phyloP scores from a whole-genome alignment of 108 stramenopile genomes.

The Asterionellopsis glacialis region DNA sequence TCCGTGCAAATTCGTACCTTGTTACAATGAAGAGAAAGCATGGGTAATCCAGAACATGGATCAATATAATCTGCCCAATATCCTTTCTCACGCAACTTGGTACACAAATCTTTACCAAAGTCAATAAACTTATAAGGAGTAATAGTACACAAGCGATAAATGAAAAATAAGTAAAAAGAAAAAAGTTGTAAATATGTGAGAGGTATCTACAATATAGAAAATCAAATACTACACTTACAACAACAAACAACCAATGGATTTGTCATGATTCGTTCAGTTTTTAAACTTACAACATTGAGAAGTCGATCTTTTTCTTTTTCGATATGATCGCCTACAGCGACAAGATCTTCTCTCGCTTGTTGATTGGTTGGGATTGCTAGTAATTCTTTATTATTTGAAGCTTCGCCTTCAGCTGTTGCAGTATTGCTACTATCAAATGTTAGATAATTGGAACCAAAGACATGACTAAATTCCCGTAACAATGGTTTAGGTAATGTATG shows the following conservation, averaged over 20 bases:
- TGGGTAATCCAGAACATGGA: constrained; percentile 96
- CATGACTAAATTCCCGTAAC: constrained; percentile 78
- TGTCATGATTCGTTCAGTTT: too few species aligned
- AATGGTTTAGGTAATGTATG: constrained; percentile 72
- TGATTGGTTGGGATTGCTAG: constrained; percentile 88
- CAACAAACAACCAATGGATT: too few species aligned
- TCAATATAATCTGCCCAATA: constrained; percentile 96
- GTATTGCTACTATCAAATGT: background rate
- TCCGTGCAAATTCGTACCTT: constrained; percentile 10
- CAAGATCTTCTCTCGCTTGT: constrained; percentile 74
- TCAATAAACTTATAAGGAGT: constrained; percentile 41
- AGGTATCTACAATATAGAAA: constrained; percentile 6
- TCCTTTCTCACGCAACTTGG: constrained; percentile 45
- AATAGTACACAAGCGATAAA: background rate
- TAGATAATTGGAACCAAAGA: constrained; percentile 62
- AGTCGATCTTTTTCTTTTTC: constrained; percentile 84
- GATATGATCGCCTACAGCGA: constrained; percentile 79
- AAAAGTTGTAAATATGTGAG: background rate
- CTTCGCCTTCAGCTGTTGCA: background rate
- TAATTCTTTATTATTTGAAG: constrained; percentile 24
- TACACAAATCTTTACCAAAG: constrained; percentile 67
- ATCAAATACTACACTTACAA: constrained; percentile 12
- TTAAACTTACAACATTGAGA: constrained; percentile 73
- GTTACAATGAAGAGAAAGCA: constrained; percentile 66
- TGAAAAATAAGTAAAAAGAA: background rate